phyloP scores from a whole-genome alignment of 176 grass and related monocot species.

The Oryza punctata region DNA sequence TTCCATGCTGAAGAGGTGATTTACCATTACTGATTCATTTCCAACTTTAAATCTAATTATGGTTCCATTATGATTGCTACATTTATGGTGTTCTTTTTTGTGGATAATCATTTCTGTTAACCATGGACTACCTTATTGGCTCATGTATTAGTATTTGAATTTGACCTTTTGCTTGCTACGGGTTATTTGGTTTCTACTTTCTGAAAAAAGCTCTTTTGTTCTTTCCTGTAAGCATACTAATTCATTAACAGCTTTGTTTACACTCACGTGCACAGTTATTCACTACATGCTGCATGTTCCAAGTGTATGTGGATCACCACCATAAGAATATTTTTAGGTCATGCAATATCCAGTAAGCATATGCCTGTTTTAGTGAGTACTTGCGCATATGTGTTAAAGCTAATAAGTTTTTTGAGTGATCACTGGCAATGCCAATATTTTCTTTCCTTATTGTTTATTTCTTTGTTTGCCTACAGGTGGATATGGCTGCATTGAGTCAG shows the following conservation, averaged over 20 bases:
- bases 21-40: slow-evolving; percentile 15
- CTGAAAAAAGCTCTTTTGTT: neutral
- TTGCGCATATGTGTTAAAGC: neutral
- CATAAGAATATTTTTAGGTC: neutral
- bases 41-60: slow-evolving; percentile 18
- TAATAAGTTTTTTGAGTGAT: neutral
- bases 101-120: neutral
- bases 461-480: slow-evolving; percentile 60
- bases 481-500: slow-evolving; percentile 84
- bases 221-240: slow-evolving; percentile 12
- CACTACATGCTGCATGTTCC: neutral
- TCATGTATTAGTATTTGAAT: slow-evolving; percentile 19
- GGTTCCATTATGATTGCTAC: neutral
- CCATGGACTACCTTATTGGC: neutral
- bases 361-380: slow-evolving; percentile 4
- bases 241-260: slow-evolving; percentile 5
- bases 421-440: slow-evolving; percentile 1
- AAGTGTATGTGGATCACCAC: neutral
- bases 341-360: slow-evolving; percentile 4
- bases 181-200: slow-evolving; percentile 3
- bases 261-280: slow-evolving; percentile 2
- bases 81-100: neutral
- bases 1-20: slow-evolving; percentile 97
- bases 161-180: neutral
- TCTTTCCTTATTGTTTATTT: slow-evolving; percentile 11